Base-by-base conservation (phyloP, 1,284 basidiomycete genomes). In the Neolentinus lepideus region DNA sequence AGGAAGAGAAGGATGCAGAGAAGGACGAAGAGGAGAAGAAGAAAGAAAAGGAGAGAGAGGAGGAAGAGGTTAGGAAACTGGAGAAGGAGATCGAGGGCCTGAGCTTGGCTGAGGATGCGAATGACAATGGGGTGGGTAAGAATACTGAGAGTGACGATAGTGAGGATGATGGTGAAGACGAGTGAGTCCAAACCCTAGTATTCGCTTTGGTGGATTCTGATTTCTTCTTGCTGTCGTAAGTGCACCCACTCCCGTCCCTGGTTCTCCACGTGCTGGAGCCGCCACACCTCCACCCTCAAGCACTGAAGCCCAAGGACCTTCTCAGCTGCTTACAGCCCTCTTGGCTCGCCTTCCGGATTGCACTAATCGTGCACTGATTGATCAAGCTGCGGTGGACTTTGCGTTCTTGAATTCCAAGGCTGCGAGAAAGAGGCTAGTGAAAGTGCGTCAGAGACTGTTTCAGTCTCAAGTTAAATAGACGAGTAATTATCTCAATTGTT, bases 361-460 rank as follows among this genome's bases (percentile, higher is more conserved):
- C 22, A 95, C 91, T 6, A 98, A 96, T 66, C 83, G 92, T n/a
- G 82, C 85, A 2, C 74, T 94, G 64, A 92, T 99, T 56, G 97
- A 99, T 67, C 92, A 95, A 68, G 88, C 90, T 19, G 94, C 95
- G 0, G 84, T 98, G 35, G 96, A 99, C 61, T 98, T 99, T 69
- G 93, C 94, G 0, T 94, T 95, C 66, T 75, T 98, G 57, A 98
- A 98, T 67, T 95, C 92, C 46, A 98, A 98, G 69, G 93, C 94
- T 11, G 92, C 94, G 1, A 78, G 97, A 59, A 95, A 94, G 66
- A 78, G 95, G 52, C 78, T 98, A 25, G 79, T 93, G 62, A 94
- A 87, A 78, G 92, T 63, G 29, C 51, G 27, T 52, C 51, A 24
- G n/a, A 14, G 53, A 51, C 35, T 25, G 38, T 54, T 19, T 27